Evolutionary conservation across 2,329 filamentous ascomycete species (phyloP), one percentile per base, ranked within the genome.

Genomic region (Colletotrichum tamarilloi): DNA sequence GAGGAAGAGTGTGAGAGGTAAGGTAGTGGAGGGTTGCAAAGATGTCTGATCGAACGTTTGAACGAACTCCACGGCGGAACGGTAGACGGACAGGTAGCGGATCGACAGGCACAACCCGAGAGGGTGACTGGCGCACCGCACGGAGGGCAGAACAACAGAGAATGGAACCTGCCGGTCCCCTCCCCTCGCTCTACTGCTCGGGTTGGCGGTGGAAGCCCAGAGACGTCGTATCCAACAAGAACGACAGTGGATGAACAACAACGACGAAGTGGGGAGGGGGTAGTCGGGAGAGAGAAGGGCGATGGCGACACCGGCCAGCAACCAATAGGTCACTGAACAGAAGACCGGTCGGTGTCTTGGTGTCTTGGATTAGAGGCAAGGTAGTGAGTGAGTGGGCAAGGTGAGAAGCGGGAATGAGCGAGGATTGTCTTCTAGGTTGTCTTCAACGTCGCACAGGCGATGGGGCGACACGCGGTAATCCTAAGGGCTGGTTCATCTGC

Each of bases 371-470:
- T 32, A 46, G 28, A 42, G 38, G 38, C 38, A 35, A 35, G 32
- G 38, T 16, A 19, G 38, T 42, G 55, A 49, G 60, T 22, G 46
- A 38, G 46, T n/a, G 19, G 49, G 49, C 32, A 49, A 60, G 30
- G 62, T 62, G 26, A 71, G 68, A 64, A 28, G 55, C 55, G 67
- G 70, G 70, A 73, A 60, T 52, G 59, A 56, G 35, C 56, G 49
- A 56, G 57, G 46, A 56, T 60, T 60, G 30, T 55, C 38, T 57
- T 38, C 38, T 5, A 42, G 38, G 38, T 42, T 42, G 38, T 74
- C 62, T 57, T 64, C 73, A 74, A 75, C 73, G 73, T 75, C 73
- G 67, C 71, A 75, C 71, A 75, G 55, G 66, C 58, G 63, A 75
- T 74, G 73, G 73, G 73, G 73, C 71, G 67, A 72, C 62, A 59